These are phyloP conservation scores for Stephanodiscus triporus DNA, from an alignment of 108 stramenopile species.

Conservation along the genomic window DNA sequence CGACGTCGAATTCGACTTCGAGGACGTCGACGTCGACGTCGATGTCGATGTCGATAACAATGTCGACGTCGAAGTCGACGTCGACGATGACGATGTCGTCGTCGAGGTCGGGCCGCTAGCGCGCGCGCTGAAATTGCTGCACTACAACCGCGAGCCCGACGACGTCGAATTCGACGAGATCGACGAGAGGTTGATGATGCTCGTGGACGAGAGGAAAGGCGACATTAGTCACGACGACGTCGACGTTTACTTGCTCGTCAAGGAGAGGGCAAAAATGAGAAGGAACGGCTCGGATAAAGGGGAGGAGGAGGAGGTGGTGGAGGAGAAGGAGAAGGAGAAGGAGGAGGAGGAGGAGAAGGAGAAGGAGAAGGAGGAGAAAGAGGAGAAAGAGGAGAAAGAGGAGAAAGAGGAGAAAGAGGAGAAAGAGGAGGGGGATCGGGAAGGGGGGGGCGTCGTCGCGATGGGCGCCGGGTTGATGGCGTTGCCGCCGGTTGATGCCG, in stretches of 20 bases:
- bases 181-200: no score
- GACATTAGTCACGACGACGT: background rate
- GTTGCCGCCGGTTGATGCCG: no score
- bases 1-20: background rate
- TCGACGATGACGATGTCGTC: background rate
- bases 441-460: no score
- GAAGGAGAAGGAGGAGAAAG: no score
- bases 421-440: no score
- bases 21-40: background rate
- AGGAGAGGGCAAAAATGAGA: background rate
- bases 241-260: background rate
- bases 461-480: no score
- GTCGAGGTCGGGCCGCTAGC: background rate
- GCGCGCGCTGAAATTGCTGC: background rate
- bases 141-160: background rate
- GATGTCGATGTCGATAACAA: no score
- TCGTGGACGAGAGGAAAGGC: no score
- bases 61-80: background rate
- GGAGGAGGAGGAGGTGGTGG: background rate
- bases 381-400: no score
- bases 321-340: background rate
- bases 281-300: background rate
- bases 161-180: background rate
- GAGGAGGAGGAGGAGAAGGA: no score
- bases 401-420: no score